Evolutionary conservation across 768 basidiomycete species (phyloP).

Genomic region (Auriscalpium orientale): DNA sequence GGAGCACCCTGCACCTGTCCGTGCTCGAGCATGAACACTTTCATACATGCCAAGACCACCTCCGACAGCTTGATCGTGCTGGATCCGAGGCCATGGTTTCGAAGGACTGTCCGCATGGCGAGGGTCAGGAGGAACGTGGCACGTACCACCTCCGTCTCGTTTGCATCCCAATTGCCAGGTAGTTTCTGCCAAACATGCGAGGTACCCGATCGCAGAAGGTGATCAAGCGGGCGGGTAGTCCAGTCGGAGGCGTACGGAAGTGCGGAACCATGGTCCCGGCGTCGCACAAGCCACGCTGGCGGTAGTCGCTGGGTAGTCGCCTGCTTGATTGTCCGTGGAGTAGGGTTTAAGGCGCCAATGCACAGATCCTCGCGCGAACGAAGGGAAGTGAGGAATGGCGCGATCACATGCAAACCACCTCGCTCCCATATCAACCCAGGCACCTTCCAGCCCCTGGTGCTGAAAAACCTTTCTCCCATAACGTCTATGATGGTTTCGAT

Average conservation of each 20-base stretch:
- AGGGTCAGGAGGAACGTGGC: slow-evolving; percentile 57
- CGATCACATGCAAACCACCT: slow-evolving; percentile 41
- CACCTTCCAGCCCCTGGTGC: slow-evolving; percentile 27
- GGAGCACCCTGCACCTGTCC: slow-evolving; percentile 38
- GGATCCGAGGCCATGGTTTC: slow-evolving; percentile 30
- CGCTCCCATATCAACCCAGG: slow-evolving; percentile 41
- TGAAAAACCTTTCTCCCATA: slow-evolving; percentile 36
- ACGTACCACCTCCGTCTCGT: slow-evolving; percentile 71
- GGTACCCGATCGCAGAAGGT: slow-evolving; percentile 73
- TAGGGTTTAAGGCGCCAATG: slow-evolving; percentile 44
- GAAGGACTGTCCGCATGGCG: slow-evolving; percentile 39
- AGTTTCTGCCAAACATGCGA: slow-evolving; percentile 61
- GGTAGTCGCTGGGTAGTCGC: slow-evolving; percentile 49
- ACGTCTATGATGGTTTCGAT: slow-evolving; percentile 31
- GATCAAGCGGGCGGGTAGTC: slow-evolving; percentile 61
- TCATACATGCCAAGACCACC: slow-evolving; percentile 76
- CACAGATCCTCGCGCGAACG: slow-evolving; percentile 30
- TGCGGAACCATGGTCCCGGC: slow-evolving; percentile 19
- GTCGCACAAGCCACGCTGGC: slow-evolving; percentile 5
- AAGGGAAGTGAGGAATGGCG: slow-evolving; percentile 52
- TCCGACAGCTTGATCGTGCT: slow-evolving; percentile 47
- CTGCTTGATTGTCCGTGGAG: slow-evolving; percentile 46
- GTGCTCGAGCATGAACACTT: slow-evolving; percentile 94
- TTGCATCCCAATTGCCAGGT: slow-evolving; percentile 67
- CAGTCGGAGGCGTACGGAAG: slow-evolving; percentile 56